Percentiles rank a stretch among this genome's conserved stretches.
These are phyloP conservation scores for Krasilnikovozyma curviuscula DNA, from an alignment of 768 basidiomycete species.

Conservation along the genomic window DNA sequence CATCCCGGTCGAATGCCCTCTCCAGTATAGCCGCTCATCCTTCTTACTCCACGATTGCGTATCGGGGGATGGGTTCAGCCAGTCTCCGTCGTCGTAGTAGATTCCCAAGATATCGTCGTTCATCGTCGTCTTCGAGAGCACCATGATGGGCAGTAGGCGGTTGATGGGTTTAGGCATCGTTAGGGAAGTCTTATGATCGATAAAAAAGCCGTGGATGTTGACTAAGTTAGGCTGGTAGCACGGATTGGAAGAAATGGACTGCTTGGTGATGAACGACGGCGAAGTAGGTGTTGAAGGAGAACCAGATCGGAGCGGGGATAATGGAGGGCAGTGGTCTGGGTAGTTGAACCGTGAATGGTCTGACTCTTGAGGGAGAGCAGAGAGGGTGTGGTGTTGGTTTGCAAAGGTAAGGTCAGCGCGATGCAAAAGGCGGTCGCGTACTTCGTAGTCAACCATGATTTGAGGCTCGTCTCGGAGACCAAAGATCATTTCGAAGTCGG, in stretches of 20 bases:
- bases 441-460: constrained; percentile 3
- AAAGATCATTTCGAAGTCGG: constrained; percentile 1
- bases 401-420: neutral
- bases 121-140: constrained; percentile 3
- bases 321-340: constrained; percentile 18
- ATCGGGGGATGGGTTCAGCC: no score
- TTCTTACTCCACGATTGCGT: no score
- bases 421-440: neutral
- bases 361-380: no score
- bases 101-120: constrained; percentile 7
- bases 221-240: constrained; percentile 5
- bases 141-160: neutral
- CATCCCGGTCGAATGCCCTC: no score
- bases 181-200: constrained; percentile 7
- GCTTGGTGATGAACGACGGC: neutral
- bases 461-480: constrained; percentile 11
- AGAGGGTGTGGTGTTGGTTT: neutral
- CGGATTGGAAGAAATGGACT: constrained; percentile 5
- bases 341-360: no score
- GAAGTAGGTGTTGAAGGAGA: constrained; percentile 1
- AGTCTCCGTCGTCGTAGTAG: constrained; percentile 5
- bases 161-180: constrained; percentile 1
- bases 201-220: constrained; percentile 5
- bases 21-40: no score
- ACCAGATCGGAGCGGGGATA: constrained; percentile 17